Evolutionary conservation across 1,139 yeast species (phyloP).

Genomic region (Scheffersomyces titani): DNA sequence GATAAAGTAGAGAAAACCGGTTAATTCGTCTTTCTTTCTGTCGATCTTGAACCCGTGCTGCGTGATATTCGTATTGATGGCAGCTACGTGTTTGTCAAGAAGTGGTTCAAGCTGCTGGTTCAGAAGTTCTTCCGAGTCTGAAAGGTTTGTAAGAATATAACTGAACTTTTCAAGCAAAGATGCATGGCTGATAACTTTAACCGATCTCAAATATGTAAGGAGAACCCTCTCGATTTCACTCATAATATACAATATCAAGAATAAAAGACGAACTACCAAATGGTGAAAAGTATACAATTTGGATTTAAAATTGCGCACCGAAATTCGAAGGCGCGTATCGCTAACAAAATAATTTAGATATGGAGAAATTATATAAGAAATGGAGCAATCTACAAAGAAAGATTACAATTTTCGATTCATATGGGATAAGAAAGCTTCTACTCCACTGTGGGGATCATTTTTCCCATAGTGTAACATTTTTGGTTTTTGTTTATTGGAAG

Average conservation of each 20-base stretch:
- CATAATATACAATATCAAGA: background rate
- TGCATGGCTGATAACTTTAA: slow-evolving; percentile 16
- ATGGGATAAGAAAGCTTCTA: no score
- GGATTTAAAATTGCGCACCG: background rate
- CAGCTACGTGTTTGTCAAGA: slow-evolving; percentile 30
- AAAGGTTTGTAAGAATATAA: slow-evolving; percentile 10
- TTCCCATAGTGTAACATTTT: background rate
- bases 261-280: background rate
- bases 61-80: slow-evolving; percentile 40
- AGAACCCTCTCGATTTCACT: slow-evolving; percentile 42
- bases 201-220: slow-evolving; percentile 46
- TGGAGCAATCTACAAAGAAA: no score
- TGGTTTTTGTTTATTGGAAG: background rate
- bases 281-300: background rate
- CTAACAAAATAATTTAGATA: background rate
- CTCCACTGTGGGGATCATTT: background rate
- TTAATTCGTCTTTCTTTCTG: slow-evolving; percentile 36
- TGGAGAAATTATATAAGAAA: background rate
- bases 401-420: no score
- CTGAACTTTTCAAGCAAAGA: slow-evolving; percentile 14
- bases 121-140: slow-evolving; percentile 3
- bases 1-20: slow-evolving; percentile 33
- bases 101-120: slow-evolving; percentile 8
- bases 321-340: background rate
- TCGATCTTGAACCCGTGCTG: slow-evolving; percentile 49